Conservation (phyloP, 1,284 basidiomycete genomes). For the Acaromyces ingoldii region DNA sequence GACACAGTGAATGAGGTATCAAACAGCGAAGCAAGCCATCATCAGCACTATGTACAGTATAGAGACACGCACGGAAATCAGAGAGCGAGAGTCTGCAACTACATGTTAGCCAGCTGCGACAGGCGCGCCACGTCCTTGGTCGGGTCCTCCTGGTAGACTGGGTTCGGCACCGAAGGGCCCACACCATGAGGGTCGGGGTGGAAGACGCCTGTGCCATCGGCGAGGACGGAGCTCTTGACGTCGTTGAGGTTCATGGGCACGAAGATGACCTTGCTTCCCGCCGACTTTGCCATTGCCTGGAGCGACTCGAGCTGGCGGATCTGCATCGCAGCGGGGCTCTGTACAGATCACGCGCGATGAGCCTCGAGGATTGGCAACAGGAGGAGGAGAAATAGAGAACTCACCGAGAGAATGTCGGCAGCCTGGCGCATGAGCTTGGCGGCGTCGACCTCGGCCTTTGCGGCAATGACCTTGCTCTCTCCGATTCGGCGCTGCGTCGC, state of each 20-base stretch:
- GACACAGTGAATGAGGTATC: no score
- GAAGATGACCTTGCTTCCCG: constrained; percentile 81
- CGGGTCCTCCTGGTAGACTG: no score
- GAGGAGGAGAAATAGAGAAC: constrained; percentile 13
- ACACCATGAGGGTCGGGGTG: no score
- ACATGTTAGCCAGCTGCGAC: no score
- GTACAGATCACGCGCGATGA: not conserved
- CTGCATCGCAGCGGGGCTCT: constrained; percentile 82
- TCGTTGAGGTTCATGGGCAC: constrained; percentile 66
- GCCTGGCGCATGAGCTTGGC: constrained; percentile 83
- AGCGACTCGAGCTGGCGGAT: constrained; percentile 89
- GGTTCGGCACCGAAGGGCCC: no score
- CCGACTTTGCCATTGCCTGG: constrained; percentile 66
- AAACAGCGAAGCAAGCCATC: no score
- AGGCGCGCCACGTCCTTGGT: no score
- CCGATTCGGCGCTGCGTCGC: constrained; percentile 90
- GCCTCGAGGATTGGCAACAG: not conserved
- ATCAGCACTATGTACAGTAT: no score
- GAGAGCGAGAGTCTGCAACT: no score
- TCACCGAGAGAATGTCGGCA: constrained; percentile 71
- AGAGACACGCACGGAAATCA: no score
- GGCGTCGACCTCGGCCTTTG: constrained; percentile 88
- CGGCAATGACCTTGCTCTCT: constrained; percentile 92
- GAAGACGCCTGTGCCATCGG: no score
- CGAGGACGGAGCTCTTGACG: no score